These are phyloP conservation scores for Pseudisothecium myosuroides DNA, from an alignment of 225 moss, liverwort and hornwort species.

Conservation along the genomic window DNA sequence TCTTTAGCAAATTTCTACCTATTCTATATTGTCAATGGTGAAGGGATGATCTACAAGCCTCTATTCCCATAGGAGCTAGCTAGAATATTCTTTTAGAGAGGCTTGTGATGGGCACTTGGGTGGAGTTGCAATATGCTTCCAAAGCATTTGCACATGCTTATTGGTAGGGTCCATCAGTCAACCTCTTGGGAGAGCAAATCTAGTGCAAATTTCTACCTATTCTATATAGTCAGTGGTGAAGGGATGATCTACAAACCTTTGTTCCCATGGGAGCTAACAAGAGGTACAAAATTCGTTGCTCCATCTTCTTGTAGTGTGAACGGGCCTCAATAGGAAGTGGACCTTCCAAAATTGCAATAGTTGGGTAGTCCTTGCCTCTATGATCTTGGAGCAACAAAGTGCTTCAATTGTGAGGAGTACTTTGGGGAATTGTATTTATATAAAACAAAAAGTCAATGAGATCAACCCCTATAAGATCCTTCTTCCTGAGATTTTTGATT, in stretches of 20 bases:
- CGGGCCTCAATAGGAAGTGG: rapidly evolving
- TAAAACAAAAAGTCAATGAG: neutral
- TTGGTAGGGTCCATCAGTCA: neutral
- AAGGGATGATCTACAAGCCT: neutral
- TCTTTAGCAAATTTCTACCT: neutral
- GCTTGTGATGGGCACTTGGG: neutral
- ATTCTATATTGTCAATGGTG: neutral
- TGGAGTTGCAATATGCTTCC: neutral
- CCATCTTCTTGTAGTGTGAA: neutral
- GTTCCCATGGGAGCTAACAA: rapidly evolving
- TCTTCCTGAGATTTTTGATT: neutral
- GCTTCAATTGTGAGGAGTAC: rapidly evolving
- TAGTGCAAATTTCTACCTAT: neutral
- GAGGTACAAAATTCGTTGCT: neutral
- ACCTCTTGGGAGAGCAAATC: neutral
- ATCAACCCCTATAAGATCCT: neutral
- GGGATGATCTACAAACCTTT: rapidly evolving
- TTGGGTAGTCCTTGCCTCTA: neutral
- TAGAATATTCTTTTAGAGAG: neutral
- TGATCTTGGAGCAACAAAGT: neutral
- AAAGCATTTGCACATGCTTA: neutral
- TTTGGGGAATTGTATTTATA: neutral
- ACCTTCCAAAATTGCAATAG: neutral
- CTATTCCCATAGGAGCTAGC: rapidly evolving
- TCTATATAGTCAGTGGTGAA: neutral